Evolutionary conservation across 1,139 yeast genomes (phyloP), one percentile per base, ranked within the genome.

Genomic region (Candida smagusa): DNA sequence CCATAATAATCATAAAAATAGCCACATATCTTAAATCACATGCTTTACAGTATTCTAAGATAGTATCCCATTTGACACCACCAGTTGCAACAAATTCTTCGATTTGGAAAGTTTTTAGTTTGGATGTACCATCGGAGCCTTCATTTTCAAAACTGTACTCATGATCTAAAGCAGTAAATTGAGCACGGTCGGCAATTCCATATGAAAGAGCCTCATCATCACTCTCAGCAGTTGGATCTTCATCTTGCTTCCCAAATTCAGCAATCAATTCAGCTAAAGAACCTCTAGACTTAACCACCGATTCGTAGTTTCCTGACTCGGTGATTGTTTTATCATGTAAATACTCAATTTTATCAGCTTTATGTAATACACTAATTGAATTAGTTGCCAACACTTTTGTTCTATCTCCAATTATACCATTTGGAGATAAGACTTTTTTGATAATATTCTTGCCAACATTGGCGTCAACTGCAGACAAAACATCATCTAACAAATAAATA

Each of bases 21-120:
- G 53, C 38, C 25, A 65, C 48, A 30, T 52, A 59, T 4, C 45
- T 41, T 43, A 56, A 58, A 31, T 63, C 61, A 46, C 72, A 65
- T 4, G 73, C 71, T 35, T 53, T 52, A 38, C 65, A 54, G 38
- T 65, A 68, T 34, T 64, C 61, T 27, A 53, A 42, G 36, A 63
- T 65, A 12, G 63, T 59, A 7, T 45, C 42, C 53, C 65, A 54
- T 33, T 65, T 63, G 9, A 67, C 68, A 9, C 54, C 47, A 7
- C 73, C 72, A 36, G 58, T 58, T 12, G 53, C 52, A 12, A 56
- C 51, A 22, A 48, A 50, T 47, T 68, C 74, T 26, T 55, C 59
- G 16, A 52, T 47, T 28, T 61, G 58, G 6, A 59, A 61, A 1
- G 66, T 56, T 12, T 37, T 30, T 3, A 24, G 16, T 16, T 13